Percentiles rank a stretch among this genome's conserved stretches.
These are phyloP conservation scores for Fonsecaea nubica DNA, from an alignment of 2,329 filamentous ascomycete genomes.

Conservation along the genomic window DNA sequence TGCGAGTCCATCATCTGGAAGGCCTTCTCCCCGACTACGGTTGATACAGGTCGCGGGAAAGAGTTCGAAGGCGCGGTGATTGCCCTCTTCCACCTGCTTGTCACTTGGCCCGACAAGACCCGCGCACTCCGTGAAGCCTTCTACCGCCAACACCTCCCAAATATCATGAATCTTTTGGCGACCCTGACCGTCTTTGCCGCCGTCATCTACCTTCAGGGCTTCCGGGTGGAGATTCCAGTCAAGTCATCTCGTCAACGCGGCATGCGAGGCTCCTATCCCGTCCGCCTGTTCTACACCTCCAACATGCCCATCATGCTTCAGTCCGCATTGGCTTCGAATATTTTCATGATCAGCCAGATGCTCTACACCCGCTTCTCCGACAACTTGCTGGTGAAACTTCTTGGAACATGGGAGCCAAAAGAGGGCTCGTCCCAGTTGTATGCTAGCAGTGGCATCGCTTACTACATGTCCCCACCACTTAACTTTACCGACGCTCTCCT, in stretches of 20 bases:
- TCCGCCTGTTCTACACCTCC: constrained; percentile 99
- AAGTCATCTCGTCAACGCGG: constrained; percentile 99
- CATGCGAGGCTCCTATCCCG: constrained; percentile 95
- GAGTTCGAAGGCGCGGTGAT: constrained; percentile 99
- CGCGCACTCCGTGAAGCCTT: constrained; percentile 97
- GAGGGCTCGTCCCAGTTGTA: constrained; percentile 96
- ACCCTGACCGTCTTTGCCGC: constrained; percentile 93
- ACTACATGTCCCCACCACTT: constrained; percentile 99
- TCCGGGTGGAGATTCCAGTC: constrained; percentile 99
- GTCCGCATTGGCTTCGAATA: constrained; percentile 96
- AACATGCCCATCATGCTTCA: constrained; percentile 99
- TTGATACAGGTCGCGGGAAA: constrained; percentile 98
- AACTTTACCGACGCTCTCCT: constrained; percentile 97
- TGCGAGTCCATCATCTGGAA: constrained; percentile 99
- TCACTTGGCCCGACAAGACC: constrained; percentile 99
- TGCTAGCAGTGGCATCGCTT: constrained; percentile 89
- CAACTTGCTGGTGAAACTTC: constrained; percentile 95
- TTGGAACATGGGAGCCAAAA: constrained; percentile 97
- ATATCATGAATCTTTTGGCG: constrained; percentile 97
- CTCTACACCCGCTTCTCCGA: constrained; percentile 98
- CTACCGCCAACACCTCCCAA: constrained; percentile 98
- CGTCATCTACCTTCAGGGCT: constrained; percentile 98
- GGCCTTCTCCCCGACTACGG: constrained; percentile 98
- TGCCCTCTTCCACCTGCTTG: constrained; percentile 93
- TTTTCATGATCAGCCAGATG: constrained; percentile 99